Base-by-base conservation (phyloP, 2,329 filamentous ascomycete species). In the Cercospora berteroae region DNA sequence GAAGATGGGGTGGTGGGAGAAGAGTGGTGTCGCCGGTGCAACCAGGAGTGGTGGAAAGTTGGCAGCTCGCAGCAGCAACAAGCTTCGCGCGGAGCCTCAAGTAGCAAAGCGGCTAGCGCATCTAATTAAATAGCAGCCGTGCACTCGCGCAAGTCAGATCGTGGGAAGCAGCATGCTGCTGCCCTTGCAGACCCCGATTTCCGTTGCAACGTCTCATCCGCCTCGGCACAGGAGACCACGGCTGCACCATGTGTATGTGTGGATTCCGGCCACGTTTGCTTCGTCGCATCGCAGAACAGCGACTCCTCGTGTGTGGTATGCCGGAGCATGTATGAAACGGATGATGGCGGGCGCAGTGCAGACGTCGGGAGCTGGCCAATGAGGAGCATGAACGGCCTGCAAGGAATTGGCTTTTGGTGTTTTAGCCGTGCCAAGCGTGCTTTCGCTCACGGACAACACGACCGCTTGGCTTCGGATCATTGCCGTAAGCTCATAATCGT, bases 1-100 rank as follows among this genome's bases (percentile, higher is more conserved):
- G 27, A 13, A 29, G 12, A 36, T 23, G 33, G 23, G 42, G 29
- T 50, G 60, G 39, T 31, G 60, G 8, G 60, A 39, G 39, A 16
- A 20, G 42, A 39, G 60, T 33, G 60, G 13, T 55, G 60, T 52
- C 60, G 60, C 60, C 60, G 10, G 60, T 62, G 39, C 42, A 52
- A 62, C 60, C 48, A 55, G 60, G 56, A 16, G 29, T 50, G 48
- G 23, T 44, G 5, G 60, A 29, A 64, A 64, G 61, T 64, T 64
- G 61, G 61, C 61, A 64, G 61, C 48, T 55, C 48, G 48, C 48
- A 55, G 23, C 48, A 42, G 59, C 61, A 58, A 57, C 61, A 58
- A 57, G 61, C 61, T 64, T 64, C 61, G 61, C 33, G 36, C n/a
- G 44, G 60, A 50, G 44, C 44, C 60, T 63, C 42, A 20, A 29